Evolutionary conservation across 768 basidiomycete genomes (phyloP), one percentile per base, ranked within the genome.

Genomic region (Naganishia onofrii): DNA sequence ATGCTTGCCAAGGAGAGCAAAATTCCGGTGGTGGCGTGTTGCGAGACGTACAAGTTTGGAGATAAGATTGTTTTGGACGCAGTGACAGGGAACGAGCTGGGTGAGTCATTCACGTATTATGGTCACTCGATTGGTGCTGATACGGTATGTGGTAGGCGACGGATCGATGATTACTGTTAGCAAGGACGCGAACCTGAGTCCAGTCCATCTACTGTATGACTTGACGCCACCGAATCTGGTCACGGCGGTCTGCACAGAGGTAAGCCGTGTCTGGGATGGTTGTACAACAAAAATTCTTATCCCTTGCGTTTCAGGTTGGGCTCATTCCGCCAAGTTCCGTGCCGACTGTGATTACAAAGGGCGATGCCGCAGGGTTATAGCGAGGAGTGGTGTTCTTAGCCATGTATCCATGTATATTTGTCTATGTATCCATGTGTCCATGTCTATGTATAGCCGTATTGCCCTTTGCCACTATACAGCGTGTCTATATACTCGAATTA

Each of bases 31-130:
- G 87, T 99, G 42, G 93, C 96, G 29, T 97, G 93, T 73, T 96
- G 94, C 75, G 96, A 98, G 82, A 99, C 96, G 4, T 98, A 98
- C 83, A 99, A 99, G 81, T 98, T 94, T 76, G 90, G 91, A 21
- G 95, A 98, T 75, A 87, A 88, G 38, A 89, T 98, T 32, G 89
- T 91, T 80, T 84, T 98, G 67, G 96, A 99, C 80, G 90, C 90
- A 23, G 93, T 99, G 74, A 92, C 90, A 53, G 93, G 91, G 81
- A 99, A 99, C 76, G 96, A 99, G 81, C 84, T 97, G 48, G 96
- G 95, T 91, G 74, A 78, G 86, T 76, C 4, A 6, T 2, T 4
- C 8, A 28, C 7, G 28, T 10, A 31, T 38, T 54, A 29, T 36
- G 23, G 13, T 32, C 12, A 2, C 26, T 4, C 21, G n/a, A 34